Percentiles rank a stretch among this genome's conserved stretches.
phyloP scores from a whole-genome alignment of 2,329 filamentous ascomycete genomes.

The Phyllosticta paracitricarpa region DNA sequence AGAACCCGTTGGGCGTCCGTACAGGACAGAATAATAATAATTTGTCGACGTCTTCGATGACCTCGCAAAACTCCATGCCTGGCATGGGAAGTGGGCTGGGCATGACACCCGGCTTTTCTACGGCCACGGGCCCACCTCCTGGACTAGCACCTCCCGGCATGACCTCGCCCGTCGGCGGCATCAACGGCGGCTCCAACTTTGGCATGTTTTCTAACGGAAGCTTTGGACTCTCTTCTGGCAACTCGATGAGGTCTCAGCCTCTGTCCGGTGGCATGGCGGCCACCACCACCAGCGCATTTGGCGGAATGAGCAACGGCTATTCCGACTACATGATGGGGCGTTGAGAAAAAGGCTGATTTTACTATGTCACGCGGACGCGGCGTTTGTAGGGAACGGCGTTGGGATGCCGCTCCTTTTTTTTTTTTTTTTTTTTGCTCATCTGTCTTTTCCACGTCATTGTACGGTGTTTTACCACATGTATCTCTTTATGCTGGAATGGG shows the following conservation, averaged over 20 bases:
- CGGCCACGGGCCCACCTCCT: conserved; percentile 68
- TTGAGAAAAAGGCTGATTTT: conserved; percentile 4
- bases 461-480: conserved; percentile 25
- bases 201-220: conserved; percentile 28
- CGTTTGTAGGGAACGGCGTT: neutral
- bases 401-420: conserved; percentile 11
- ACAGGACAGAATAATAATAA: conserved; percentile 57
- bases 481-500: conserved; percentile 26
- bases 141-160: conserved; percentile 73
- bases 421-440: conserved; percentile 14
- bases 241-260: conserved; percentile 23
- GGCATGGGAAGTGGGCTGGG: conserved; percentile 50
- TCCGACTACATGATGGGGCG: conserved; percentile 32
- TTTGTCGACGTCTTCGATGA: conserved; percentile 38
- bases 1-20: conserved; percentile 89
- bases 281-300: conserved; percentile 21
- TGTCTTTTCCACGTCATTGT: conserved; percentile 32
- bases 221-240: conserved; percentile 23
- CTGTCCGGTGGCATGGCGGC: conserved; percentile 26
- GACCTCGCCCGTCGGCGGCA: conserved; percentile 22
- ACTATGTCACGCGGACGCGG: conserved; percentile 1
- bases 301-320: conserved; percentile 22
- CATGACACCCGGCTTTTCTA: conserved; percentile 48
- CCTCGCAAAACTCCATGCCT: conserved; percentile 42
- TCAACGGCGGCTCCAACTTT: conserved; percentile 23